These are phyloP conservation scores for Colletotrichum sp. DNA, from an alignment of 2,329 filamentous ascomycete genomes.

Conservation along the genomic window DNA sequence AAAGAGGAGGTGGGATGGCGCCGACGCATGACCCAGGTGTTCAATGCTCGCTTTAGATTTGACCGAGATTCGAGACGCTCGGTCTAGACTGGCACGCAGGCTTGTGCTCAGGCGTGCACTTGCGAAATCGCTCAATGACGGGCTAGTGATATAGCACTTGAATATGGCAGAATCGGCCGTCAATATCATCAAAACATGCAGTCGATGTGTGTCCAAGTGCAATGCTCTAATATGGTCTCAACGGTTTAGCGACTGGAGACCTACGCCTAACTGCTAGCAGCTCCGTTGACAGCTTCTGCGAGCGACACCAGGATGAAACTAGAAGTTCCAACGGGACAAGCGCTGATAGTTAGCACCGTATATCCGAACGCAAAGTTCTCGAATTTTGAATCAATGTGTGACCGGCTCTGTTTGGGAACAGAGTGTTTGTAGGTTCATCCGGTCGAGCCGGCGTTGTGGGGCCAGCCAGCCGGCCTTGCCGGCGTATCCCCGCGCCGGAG, in stretches of 20 bases:
- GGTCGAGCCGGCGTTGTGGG: background rate
- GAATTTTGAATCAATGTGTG: background rate
- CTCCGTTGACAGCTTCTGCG: background rate
- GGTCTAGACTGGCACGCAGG: background rate
- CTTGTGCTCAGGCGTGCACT: background rate
- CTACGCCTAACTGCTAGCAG: background rate
- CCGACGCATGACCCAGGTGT: background rate
- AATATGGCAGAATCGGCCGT: background rate
- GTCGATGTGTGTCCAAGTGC: background rate
- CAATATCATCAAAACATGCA: background rate
- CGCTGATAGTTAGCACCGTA: no score
- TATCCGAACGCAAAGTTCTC: background rate
- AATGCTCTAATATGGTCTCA: background rate
- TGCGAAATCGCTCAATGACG: background rate
- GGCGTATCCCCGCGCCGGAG: background rate
- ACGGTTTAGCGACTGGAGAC: background rate
- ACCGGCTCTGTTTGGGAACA: background rate
- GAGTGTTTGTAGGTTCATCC: background rate
- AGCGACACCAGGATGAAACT: background rate
- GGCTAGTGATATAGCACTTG: background rate
- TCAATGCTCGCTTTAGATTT: background rate
- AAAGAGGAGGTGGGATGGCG: background rate
- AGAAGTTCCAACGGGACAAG: background rate
- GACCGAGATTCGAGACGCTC: background rate
- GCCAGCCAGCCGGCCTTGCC: background rate